Base-by-base conservation (phyloP, 192 early-diverging fungal species). In the Coemansia sp. region DNA sequence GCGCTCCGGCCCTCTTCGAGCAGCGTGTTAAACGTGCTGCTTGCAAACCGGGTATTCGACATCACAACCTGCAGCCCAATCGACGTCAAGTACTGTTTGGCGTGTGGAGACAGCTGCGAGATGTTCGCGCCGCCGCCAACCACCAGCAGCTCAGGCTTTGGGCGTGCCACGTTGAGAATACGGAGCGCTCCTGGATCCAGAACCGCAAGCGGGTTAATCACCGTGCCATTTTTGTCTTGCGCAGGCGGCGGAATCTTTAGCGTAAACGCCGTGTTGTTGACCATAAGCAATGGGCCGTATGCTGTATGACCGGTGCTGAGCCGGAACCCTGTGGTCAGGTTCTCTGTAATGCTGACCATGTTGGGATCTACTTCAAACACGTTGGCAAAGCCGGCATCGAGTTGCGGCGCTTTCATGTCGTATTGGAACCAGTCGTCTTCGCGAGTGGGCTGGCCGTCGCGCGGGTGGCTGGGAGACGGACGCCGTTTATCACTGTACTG, bases 401-500 rank as follows among this genome's bases (percentile, higher is more conserved):
- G 62, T 19, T 55, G 43, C 17, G 78, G 78, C 58, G 66, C 78
- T n/a, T 81, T 81, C 69, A 81, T 75, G 60, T 81, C 78, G 66
- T 81, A 81, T 15, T 75, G 62, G 14, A 49, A 49, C n/a, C 15
- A 19, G 47, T 49, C 47, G 47, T 49, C 47, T 15, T 49, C 6
- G 47, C 47, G 47, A 0, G 12, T 7, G 47, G 2, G 47, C 5
- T 8, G 6, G 47, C 17, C 47, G 47, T 43, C 41, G 32, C 6
- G 5, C 14, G 11, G 11, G 4, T 15, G 12, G 41, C 41, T n/a
- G 11, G 41, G 41, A 11, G 41, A 14, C 41, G 41, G 12, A n/a
- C 41, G 41, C 12, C 12, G 41, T 4, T 43, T 43, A 43, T 43
- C 41, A 14, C 41, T 43, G 41, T 43, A 43, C 12, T 43, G 41